A percentile compares a stretch with the other conserved stretches of the same genome.
These are phyloP conservation scores for Aureobasidium sp. DNA, from an alignment of 2,329 filamentous ascomycete genomes.

Conservation along the genomic window DNA sequence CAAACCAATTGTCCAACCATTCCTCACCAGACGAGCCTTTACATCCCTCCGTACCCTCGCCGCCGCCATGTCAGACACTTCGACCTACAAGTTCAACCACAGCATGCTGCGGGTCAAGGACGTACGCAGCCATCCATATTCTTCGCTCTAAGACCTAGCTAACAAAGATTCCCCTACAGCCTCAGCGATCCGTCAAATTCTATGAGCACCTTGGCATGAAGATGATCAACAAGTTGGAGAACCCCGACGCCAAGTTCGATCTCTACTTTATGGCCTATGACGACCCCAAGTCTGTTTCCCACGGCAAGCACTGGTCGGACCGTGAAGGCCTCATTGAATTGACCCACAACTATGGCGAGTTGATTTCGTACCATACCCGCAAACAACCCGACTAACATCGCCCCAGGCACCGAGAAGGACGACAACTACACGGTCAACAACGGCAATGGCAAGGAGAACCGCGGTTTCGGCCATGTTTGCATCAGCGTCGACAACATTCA, in stretches of 20 bases:
- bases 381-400: neutral
- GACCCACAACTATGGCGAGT: conserved; percentile 66
- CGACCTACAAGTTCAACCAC: conserved; percentile 60
- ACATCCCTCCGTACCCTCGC: neutral
- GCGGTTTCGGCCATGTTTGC: conserved; percentile 78
- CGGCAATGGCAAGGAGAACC: conserved; percentile 83
- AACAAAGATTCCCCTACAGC: conserved; percentile 42
- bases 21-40: neutral
- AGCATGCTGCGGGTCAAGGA: conserved; percentile 40
- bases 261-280: conserved; percentile 95
- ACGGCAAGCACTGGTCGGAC: conserved; percentile 68
- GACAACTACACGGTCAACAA: conserved; percentile 73
- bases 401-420: conserved; percentile 63
- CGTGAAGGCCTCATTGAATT: conserved; percentile 76
- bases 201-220: conserved; percentile 90
- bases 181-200: conserved; percentile 75
- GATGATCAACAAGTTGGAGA: conserved; percentile 70
- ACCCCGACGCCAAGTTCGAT: conserved; percentile 85
- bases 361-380: too few species aligned
- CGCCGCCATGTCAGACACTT: conserved; percentile 48
- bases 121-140: neutral
- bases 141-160: neutral
- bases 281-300: conserved; percentile 64
- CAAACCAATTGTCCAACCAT: neutral
- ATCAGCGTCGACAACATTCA: conserved; percentile 65